A percentile compares a stretch with the other conserved stretches of the same genome.
Evolutionary conservation across 306 rosid genomes (phyloP).

Genomic region (Psophocarpus tetragonolobus): DNA sequence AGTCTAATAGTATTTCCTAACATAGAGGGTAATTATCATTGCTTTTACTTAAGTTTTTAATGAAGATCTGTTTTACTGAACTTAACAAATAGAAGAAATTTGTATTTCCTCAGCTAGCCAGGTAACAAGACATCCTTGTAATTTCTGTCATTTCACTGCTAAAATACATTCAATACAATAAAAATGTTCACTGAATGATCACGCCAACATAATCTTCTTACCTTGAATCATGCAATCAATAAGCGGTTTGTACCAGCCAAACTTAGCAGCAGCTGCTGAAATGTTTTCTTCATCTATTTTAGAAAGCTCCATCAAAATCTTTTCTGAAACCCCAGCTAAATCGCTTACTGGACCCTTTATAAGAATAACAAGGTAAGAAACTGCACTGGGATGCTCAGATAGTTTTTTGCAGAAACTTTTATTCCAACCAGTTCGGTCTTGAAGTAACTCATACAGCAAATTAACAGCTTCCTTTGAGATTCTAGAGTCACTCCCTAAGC

Average conservation of each 20-base stretch:
- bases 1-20: not conserved
- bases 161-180: not conserved
- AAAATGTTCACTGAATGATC: not conserved
- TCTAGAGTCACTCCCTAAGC: conserved; percentile 55
- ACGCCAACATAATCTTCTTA: not conserved
- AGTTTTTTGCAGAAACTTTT: not conserved
- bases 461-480: conserved; percentile 63
- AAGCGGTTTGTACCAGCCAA: not conserved
- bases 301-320: not conserved
- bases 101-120: not conserved
- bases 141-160: not conserved
- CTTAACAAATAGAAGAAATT: not conserved
- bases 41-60: not conserved
- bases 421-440: not conserved
- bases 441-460: conserved; percentile 52
- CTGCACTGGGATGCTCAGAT: not conserved
- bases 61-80: not conserved
- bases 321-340: not conserved
- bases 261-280: not conserved
- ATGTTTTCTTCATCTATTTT: not conserved
- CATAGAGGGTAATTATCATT: not conserved
- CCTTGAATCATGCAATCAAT: not conserved
- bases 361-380: not conserved
- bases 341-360: not conserved
- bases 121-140: not conserved